Conservation (phyloP, 805 yeast genomes). For the Yamadazyma kitorensis region DNA sequence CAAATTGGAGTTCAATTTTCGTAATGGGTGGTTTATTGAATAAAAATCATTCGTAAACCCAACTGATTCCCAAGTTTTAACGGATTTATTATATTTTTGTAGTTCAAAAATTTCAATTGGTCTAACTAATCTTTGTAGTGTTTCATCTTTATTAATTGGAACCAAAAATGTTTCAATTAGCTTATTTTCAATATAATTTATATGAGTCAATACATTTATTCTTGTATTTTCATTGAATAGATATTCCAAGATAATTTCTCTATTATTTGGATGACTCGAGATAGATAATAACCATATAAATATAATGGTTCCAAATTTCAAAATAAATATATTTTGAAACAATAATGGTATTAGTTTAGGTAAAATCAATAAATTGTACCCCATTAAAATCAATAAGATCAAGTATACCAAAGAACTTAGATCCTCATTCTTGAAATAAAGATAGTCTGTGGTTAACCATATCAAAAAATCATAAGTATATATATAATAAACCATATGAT, state of each 20-base stretch:
- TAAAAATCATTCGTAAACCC: constrained; percentile 58
- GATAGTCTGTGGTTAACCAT: constrained; percentile 50
- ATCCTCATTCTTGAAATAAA: constrained; percentile 62
- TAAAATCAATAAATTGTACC: constrained; percentile 21
- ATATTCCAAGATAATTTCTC: constrained; percentile 44
- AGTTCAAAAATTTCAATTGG: constrained; percentile 68
- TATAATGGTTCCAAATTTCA: constrained; percentile 28
- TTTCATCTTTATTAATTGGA: constrained; percentile 12
- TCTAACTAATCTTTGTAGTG: constrained; percentile 20
- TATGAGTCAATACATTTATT: constrained; percentile 42
- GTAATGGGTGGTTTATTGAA: constrained; percentile 40
- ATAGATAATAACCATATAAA: constrained; percentile 49
- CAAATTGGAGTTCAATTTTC: constrained; percentile 15
- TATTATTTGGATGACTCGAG: constrained; percentile 51
- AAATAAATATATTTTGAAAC: constrained; percentile 24
- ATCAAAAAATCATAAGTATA: constrained; percentile 56
- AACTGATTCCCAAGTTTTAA: constrained; percentile 60
- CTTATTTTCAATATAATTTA: constrained; percentile 48
- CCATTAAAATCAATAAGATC: constrained; percentile 22
- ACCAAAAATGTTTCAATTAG: constrained; percentile 16
- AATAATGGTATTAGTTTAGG: constrained; percentile 31
- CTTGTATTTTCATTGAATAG: constrained; percentile 67
- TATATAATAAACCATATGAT: constrained; percentile 69
- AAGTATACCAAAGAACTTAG: constrained; percentile 54
- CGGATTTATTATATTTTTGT: constrained; percentile 47